Evolutionary conservation across 1,139 yeast species (phyloP), one percentile per base, ranked within the genome.

Genomic region (Trichomonascaceae sp.): DNA sequence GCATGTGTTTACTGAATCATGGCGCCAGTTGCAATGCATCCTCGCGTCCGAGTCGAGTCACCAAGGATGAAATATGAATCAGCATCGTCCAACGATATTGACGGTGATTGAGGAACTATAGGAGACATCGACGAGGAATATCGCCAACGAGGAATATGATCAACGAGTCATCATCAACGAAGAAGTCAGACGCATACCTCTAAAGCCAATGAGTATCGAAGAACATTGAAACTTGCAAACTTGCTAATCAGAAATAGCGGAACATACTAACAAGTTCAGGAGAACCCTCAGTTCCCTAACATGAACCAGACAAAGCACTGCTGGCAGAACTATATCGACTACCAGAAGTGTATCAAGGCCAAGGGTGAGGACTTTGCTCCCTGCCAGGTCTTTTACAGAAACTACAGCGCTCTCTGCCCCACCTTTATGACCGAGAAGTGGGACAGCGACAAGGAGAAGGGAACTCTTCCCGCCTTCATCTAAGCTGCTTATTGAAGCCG

Each of bases 301-400:
- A 87, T 76, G 63, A 89, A 87, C 75, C 98, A 87, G 66, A 80
- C 95, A 54, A 85, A 80, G 69, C 95, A 87, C 71, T 87, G 98
- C 72, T 92, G 92, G 75, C 97, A 87, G 69, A 72, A 92, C 48
- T 89, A 87, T 69, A 84, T 89, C 54, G 98, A 89, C 65, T 89
- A 87, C 76, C 89, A 81, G 78, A 87, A 85, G 66, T 89, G 98
- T 69, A 74, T 89, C 60, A 79, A 76, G 56, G 85, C 87, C 49
- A 87, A 87, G 69, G 98, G 98, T 57, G 97, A 89, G 66, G 97
- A 87, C 45, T 89, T 89, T 57, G 95, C 87, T 55, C 97, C 97
- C 56, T 89, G 98, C 66, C 73, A 85, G 65, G 85, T 82, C 50
- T 89, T 89, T 69, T 82, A 74, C 76, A 79, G 76, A 65, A 82